phyloP scores from a whole-genome alignment of 129 eudicot species.

The Ambrosia artemisiifolia region DNA sequence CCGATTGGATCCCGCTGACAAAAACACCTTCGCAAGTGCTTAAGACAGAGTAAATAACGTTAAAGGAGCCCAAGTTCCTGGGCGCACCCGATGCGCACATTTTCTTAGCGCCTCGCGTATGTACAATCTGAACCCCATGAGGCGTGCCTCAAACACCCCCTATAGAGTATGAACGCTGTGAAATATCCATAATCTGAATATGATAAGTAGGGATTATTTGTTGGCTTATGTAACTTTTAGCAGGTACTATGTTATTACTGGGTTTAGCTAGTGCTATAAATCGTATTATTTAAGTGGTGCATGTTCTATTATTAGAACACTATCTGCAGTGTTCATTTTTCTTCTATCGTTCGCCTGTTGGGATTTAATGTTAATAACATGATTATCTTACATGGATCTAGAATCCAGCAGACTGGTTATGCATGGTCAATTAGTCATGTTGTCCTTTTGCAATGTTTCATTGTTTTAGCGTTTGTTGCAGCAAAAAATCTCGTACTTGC shows the following conservation, averaged over 20 bases:
- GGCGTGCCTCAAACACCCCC: not conserved
- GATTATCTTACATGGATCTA: not conserved
- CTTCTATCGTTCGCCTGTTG: not conserved
- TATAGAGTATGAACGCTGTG: not conserved
- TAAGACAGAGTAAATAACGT: too few relatives aligned
- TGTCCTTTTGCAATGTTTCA: not conserved
- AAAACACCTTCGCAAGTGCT: too few relatives aligned
- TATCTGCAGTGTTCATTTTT: not conserved
- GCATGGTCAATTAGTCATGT: not conserved
- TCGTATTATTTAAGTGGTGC: not conserved
- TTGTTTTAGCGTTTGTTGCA: conserved; percentile 30
- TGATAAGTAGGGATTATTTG: not conserved
- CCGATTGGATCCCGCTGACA: too few relatives aligned
- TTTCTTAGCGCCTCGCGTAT: too few relatives aligned
- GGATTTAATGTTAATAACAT: too few relatives aligned
- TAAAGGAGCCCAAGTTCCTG: too few relatives aligned
- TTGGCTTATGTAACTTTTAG: not conserved
- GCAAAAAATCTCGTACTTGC: conserved; percentile 92
- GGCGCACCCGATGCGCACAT: too few relatives aligned
- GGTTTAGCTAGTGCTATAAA: not conserved
- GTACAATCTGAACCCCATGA: too few relatives aligned
- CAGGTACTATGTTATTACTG: not conserved
- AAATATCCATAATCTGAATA: not conserved
- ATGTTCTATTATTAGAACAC: not conserved
- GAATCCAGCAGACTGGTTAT: not conserved